Base-by-base conservation (phyloP, 1,284 basidiomycete species). In the Hemileia vastatrix region DNA sequence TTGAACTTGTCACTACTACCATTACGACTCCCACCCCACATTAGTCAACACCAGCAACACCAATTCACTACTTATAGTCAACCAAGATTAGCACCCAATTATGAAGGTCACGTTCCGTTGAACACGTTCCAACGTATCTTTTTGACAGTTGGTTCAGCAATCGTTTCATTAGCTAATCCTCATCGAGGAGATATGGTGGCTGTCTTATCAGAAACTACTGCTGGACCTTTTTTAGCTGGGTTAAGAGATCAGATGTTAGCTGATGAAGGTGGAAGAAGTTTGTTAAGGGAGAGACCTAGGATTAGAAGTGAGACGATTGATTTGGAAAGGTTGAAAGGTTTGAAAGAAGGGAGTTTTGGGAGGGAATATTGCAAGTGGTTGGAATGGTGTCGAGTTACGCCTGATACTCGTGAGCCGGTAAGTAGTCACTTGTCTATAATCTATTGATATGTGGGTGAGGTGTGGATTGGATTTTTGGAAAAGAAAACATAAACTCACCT, bases 161-260 rank as follows among this genome's bases (percentile, higher is more conserved):
- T 93, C 49, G 85, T 90, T 79, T 85, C 91, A 6, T 80, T 98
- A 13, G 78, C 83, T 50, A 84, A 95, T 75, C 91, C 92, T 18
- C 80, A 84, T 48, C 81, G 94, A 71, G 91, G 86, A 70, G 92
- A 96, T 76, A 90, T 96, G 85, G 83, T 97, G 48, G 92, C 93
- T 19, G 87, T 88, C 5, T 81, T 95, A 6, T 89, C 87, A 23
- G 93, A 97, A 77, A 89, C 89, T 0, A 91, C 90, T 0, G 87
- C 90, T 6, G 85, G 87, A 1, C 83, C 85, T 0, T 85, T 86
- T 66, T 81, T 98, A n/a, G 83, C 87, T 2, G 80, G 82, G 45
- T 78, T 97, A 55, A 84, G 90, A 44, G 85, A 88, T 64, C 77
- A 78, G 47, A 92, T 97, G 88, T 81, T 88, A 1, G 52, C 15